Base-by-base conservation (phyloP, 2,329 filamentous ascomycete species). In the Aspergillus sp. region DNA sequence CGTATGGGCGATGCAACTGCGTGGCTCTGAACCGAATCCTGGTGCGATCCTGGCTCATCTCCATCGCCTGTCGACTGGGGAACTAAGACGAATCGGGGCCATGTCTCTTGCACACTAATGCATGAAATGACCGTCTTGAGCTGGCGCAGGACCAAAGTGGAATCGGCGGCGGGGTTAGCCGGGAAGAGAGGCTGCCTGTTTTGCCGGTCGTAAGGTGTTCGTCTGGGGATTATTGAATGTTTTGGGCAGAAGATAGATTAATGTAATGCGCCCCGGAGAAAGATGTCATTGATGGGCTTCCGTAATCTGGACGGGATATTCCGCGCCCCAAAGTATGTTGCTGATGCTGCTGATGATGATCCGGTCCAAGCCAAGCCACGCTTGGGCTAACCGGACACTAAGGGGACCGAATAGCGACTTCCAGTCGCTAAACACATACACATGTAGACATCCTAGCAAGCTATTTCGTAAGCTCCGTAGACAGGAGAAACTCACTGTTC, bases 21-120 rank as follows among this genome's bases (percentile, higher is more conserved):
- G 25, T 50, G 28, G 47, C 25, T 50, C 25, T 49, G 23, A 25
- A 49, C 21, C 45, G 45, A 49, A 49, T 49, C 45, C 45, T 50
- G 47, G 47, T 50, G 47, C 47, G 47, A 50, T 50, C 47, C 47
- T 50, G 47, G 47, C 47, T 50, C 13, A 7, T 17, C 41, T 45
- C 41, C n/a, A 45, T 19, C 17, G 39, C 39, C 15, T 43, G 39
- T 43, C n/a, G 39, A 43, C 39, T 6, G 10, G n/a, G 36, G 17
- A 25, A 23, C 17, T 53, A 55, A 15, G 43, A 49, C 63, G 53
- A 59, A 65, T 63, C 41, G 60, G 23, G 28, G 45, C 7, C 51
- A 13, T 10, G 28, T 19, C 32, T 8, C 19, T 36, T 25, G 38
- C 48, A 51, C 59, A 61, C 65, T 65, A 67, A 67, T 67, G 65